Percentiles rank a stretch among this genome's conserved stretches.
These are phyloP conservation scores for Alternaria consortialis DNA, from an alignment of 2,329 filamentous ascomycete species.

Conservation along the genomic window DNA sequence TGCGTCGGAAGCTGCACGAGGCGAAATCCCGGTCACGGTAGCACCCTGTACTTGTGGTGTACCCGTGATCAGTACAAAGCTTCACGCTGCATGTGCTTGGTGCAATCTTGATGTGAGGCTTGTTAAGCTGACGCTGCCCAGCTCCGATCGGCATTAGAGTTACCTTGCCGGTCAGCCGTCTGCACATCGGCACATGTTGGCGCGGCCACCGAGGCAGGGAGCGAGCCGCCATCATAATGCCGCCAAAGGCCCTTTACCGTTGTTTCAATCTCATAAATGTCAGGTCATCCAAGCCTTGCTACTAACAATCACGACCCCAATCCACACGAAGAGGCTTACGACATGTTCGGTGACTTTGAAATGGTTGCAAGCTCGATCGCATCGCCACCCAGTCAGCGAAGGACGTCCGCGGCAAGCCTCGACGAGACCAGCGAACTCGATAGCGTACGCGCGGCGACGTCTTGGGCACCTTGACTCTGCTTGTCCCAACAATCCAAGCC, in stretches of 20 bases:
- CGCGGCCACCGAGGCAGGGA: conserved; percentile 7
- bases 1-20: conserved; percentile 2
- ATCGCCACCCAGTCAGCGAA: neutral
- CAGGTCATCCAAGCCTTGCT: neutral
- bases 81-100: conserved; percentile 4
- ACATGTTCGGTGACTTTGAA: neutral
- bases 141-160: conserved; percentile 7
- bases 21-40: neutral
- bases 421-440: conserved; percentile 5
- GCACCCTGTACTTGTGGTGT: neutral
- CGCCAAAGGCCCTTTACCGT: conserved; percentile 6
- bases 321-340: neutral
- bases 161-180: conserved; percentile 13
- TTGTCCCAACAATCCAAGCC: conserved; percentile 17
- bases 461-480: conserved; percentile 14
- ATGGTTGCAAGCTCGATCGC: neutral
- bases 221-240: conserved; percentile 3
- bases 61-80: conserved; percentile 4
- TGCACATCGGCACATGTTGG: conserved; percentile 4
- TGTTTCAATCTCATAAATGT: neutral
- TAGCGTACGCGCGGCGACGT: conserved; percentile 16
- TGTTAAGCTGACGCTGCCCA: conserved; percentile 7
- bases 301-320: neutral
- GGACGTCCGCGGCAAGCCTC: conserved; percentile 3
- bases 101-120: conserved; percentile 6